Evolutionary conservation across 768 basidiomycete genomes (phyloP), one percentile per base, ranked within the genome.

Genomic region (Austroboletus eburneus): DNA sequence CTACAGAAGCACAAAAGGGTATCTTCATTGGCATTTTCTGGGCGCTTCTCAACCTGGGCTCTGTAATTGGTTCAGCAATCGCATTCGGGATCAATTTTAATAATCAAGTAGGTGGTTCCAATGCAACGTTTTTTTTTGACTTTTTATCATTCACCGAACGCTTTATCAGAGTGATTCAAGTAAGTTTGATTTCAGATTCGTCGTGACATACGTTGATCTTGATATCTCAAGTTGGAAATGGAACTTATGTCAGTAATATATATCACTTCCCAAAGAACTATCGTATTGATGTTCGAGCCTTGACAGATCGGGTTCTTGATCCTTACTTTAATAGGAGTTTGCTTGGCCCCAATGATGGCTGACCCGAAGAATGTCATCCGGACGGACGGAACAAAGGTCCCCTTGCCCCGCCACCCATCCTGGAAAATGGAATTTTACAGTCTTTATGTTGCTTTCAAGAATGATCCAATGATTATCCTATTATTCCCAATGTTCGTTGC

Each of bases 401-500:
- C 72, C 4, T 68, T 71, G 3, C 70, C 73, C 12, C 76, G 75
- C 20, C 81, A 89, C 41, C 81, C 87, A 8, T 84, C 83, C 2
- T 91, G 88, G 87, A 85, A 78, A 57, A 71, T 75, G 2, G 89
- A 91, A 64, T 68, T 91, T 42, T 67, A 74, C 49, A 83, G 81
- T 5, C 74, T 91, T 21, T 88, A 77, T 65, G 49, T 83, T 41
- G 78, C 84, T 0, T 69, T 92, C 39, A 76, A 70, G 42, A 79
- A 77, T 2, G 89, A 91, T 56, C 85, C 85, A 0, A 73, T 77
- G 69, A 81, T 92, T 56, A 21, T 90, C 8, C 66, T 88, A 3
- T 78, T 90, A 24, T 87, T 91, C 70, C 89, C 90, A 24, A 85
- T 91, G 83, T 90, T 91, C 66, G 77, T 88, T 46, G 79, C 85